Conservation (phyloP, 345 rosid genomes). For the Corchorus olitorius region DNA sequence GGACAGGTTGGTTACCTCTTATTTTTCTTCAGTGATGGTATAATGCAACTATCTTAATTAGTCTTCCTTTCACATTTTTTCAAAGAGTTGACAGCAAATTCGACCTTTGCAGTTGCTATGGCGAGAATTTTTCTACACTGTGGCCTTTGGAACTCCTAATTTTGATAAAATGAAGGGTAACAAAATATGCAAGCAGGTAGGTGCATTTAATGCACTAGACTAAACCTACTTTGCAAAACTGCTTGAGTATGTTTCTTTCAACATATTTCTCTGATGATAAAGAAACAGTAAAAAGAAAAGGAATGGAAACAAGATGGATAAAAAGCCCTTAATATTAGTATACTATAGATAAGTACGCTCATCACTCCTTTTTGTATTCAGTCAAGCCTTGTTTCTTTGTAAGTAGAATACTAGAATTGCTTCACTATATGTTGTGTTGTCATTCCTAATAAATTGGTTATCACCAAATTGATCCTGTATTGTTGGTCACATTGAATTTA, state of each 20-base stretch:
- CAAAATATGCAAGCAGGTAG: constrained; percentile 88
- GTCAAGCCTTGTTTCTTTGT: not conserved
- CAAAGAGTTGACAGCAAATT: constrained; percentile 23
- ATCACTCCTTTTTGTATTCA: not conserved
- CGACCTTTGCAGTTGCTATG: constrained; percentile 62
- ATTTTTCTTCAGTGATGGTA: constrained; percentile 14
- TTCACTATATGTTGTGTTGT: not conserved
- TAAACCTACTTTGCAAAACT: not conserved
- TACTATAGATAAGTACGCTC: not conserved
- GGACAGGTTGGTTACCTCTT: constrained; percentile 70
- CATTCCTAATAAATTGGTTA: not conserved
- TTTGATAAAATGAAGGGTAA: constrained; percentile 88
- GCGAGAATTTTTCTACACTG: constrained; percentile 93
- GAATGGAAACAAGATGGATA: not conserved
- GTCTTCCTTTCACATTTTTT: not conserved
- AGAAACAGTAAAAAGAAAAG: not conserved
- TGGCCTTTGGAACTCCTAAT: constrained; percentile 82
- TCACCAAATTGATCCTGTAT: not conserved
- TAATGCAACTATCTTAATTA: constrained; percentile 9
- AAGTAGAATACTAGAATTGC: not conserved
- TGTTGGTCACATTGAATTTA: not conserved
- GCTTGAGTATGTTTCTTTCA: constrained; percentile 11
- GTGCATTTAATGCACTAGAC: constrained; percentile 4
- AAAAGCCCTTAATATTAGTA: not conserved
- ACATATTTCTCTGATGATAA: not conserved